Percentiles rank a stretch among this genome's conserved stretches.
Conservation (phyloP, 139 green algal species). For the Ulvella scutata region DNA sequence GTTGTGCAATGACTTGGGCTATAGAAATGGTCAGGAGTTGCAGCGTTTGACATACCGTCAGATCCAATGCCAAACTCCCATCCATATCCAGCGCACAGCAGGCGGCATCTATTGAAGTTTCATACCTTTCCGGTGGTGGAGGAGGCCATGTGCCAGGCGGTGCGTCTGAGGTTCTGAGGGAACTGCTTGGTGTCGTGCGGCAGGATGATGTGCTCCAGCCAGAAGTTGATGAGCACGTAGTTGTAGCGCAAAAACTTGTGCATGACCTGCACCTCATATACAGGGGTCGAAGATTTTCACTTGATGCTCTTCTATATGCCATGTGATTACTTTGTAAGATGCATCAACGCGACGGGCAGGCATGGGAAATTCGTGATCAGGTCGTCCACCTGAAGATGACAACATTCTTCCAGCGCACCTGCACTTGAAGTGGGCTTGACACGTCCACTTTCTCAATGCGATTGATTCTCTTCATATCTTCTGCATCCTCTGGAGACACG, state of each 20-base stretch:
- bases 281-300: neutral
- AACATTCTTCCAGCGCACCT: neutral
- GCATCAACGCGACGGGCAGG: no score
- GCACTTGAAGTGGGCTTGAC: neutral
- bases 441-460: neutral
- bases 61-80: no score
- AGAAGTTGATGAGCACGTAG: slow-evolving; percentile 30
- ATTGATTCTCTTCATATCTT: no score
- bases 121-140: neutral
- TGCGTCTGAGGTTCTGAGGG: slow-evolving; percentile 18
- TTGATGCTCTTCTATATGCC: neutral
- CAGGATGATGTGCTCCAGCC: slow-evolving; percentile 25
- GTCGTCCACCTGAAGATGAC: neutral
- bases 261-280: slow-evolving; percentile 4
- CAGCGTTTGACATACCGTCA: no score
- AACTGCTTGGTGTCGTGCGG: slow-evolving; percentile 23
- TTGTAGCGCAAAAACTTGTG: slow-evolving; percentile 24
- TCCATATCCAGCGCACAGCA: no score
- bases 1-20: no score
- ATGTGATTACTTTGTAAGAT: no score
- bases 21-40: no score
- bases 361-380: neutral
- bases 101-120: neutral
- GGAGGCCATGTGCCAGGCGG: slow-evolving; percentile 33
- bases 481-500: no score